Base-by-base conservation (phyloP, 352 stramenopile species). In the Pythium dissotocum region DNA sequence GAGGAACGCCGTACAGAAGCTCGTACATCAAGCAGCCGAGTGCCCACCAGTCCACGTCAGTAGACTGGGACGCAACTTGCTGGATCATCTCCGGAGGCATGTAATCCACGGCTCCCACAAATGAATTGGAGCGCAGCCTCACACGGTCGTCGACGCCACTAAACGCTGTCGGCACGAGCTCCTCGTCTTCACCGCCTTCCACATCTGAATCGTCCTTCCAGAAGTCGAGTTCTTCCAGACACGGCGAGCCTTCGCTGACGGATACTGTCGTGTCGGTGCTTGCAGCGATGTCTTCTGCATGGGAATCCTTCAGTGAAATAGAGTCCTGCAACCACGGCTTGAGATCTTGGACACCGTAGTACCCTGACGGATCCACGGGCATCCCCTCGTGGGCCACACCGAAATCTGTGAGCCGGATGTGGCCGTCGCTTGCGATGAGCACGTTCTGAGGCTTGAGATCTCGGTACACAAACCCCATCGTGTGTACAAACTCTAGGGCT, bases 21-120 rank as follows among this genome's bases (percentile, higher is more conserved):
- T 95, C 85, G 60, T 90, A 93, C 13, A 95, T 38, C 14, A 94
- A 56, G 28, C 79, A 89, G 12, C 88, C 88, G 1, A 95, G 73
- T 26, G 72, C 76, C 88, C 88, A 95, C 83, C 85, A 94, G 69
- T 95, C 88, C 4, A 95, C 76, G 42, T 73, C 73, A 4, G 73
- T 73, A 13, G 65, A 69, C 54, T 77, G 70, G 4, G 30, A 56
- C 14, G 54, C 58, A 2, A 44, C 33, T 44, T 79, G 73, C 13
- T 85, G 80, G 48, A 92, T 92, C 84, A 92, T 94, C 69, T 93
- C 85, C 0, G 85, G 85, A 0, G 85, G 82, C 87, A 95, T 95
- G 59, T 91, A 95, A 49, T 93, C 87, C 10, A 94, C 74, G 0
- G 82, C 93, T 2, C 87, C 87, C 0, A 87, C 85, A 68, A 95